Conservation (phyloP, 1,139 yeast genomes). For the Barnettozyma hawaiiensis region DNA sequence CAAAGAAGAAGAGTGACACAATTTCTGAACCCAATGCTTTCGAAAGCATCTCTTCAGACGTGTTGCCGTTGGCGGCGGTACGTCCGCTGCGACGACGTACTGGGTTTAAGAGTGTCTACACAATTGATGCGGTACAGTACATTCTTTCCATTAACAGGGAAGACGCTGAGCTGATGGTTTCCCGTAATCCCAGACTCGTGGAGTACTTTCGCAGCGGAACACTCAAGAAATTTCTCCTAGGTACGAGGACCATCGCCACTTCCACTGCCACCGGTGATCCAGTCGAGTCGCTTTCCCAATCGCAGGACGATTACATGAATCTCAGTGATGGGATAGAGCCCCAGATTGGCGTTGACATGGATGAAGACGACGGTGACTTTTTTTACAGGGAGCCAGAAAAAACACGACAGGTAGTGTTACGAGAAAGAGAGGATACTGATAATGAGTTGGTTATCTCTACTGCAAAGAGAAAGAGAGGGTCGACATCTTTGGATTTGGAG, state of each 20-base stretch:
- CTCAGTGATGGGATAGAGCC: not conserved
- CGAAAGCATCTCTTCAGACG: not conserved
- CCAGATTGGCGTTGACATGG: not conserved
- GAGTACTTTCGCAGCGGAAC: constrained; percentile 20
- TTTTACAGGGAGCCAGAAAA: not conserved
- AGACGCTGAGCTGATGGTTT: constrained; percentile 20
- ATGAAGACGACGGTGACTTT: constrained; percentile 3
- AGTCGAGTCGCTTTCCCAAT: not conserved
- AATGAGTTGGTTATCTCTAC: not conserved
- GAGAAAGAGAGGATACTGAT: not conserved
- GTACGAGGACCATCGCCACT: not conserved
- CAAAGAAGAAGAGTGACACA: not conserved
- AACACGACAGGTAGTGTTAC: not conserved
- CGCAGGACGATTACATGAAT: not conserved
- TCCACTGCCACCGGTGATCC: not conserved
- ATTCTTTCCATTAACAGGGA: constrained; percentile 15
- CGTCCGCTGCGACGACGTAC: not conserved
- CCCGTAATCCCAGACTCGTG: constrained; percentile 18
- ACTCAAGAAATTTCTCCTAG: constrained; percentile 12
- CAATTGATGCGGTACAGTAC: constrained; percentile 23
- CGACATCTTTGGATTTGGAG: not conserved
- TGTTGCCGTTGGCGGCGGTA: not conserved
- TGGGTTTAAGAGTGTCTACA: constrained; percentile 13
- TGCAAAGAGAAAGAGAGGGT: not conserved
- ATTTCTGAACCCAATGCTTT: not conserved